Evolutionary conservation across 164 flowering plant genomes (phyloP).

Genomic region (Aristolochia californica): DNA sequence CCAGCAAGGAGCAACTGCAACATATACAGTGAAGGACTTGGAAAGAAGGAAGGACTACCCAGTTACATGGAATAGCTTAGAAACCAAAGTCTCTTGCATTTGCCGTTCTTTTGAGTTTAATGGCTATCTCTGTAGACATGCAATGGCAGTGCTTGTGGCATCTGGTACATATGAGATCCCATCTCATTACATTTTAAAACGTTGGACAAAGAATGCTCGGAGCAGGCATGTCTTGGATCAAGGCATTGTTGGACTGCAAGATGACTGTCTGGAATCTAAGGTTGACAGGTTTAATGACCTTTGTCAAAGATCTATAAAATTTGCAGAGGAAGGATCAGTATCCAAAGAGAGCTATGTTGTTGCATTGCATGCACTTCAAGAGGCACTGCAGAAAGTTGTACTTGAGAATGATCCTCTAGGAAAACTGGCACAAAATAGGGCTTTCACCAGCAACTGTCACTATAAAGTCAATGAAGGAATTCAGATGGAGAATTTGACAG

Average conservation of each 20-base stretch:
- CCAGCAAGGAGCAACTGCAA: conserved; percentile 4
- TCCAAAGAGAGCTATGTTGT: conserved; percentile 1
- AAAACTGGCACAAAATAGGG: neutral
- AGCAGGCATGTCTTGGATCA: conserved; percentile 3
- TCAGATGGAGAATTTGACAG: neutral
- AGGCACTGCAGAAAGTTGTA: conserved; percentile 7
- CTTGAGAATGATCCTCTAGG: neutral
- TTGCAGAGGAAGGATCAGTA: conserved; percentile 7
- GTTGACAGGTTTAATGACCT: conserved; percentile 4
- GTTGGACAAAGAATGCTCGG: conserved; percentile 11
- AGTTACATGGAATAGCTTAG: conserved; percentile 2
- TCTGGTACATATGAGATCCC: conserved; percentile 3
- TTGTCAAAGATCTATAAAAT: conserved; percentile 8
- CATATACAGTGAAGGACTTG: conserved; percentile 3
- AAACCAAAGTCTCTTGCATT: conserved; percentile 6
- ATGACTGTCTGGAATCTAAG: conserved; percentile 1
- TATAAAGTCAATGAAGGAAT: neutral
- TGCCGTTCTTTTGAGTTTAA: conserved; percentile 10
- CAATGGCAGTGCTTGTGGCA: conserved; percentile 2
- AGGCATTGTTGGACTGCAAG: neutral
- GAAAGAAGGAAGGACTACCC: conserved; percentile 1
- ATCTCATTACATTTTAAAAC: conserved; percentile 6
- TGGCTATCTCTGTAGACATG: conserved; percentile 13
- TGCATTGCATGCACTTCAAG: conserved; percentile 17
- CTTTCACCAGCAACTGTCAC: neutral